Base-by-base conservation (phyloP, 2,329 filamentous ascomycete species). In the Pyrenophora tritici-repentis region DNA sequence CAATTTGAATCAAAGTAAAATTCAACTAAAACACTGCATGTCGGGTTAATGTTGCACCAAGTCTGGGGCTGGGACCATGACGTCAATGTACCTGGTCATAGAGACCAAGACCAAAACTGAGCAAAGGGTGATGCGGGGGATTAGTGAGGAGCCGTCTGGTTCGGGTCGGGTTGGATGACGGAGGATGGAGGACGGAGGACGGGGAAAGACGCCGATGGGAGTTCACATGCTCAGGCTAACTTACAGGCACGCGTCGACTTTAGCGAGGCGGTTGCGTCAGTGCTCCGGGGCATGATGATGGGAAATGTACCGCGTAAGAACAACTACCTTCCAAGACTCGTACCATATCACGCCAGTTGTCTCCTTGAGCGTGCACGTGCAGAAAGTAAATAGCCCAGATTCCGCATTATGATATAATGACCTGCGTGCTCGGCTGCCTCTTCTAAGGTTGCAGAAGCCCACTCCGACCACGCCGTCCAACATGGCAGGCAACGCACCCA, bases 251-350 rank as follows among this genome's bases (percentile, higher is more conserved):
- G 44, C 48, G 49, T 48, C 54, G 36, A 48, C 18, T 49, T 55
- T 62, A 62, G 64, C 64, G 64, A 55, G 47, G 48, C 59, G 38
- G 48, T 57, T 67, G 66, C 66, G 66, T 68, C 66, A 68, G 61
- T 62, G 59, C 60, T 62, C 53, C 35, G 46, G 47, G 53, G 51
- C 53, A 51, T 45, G 53, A 59, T 56, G 32, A 31, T 12, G 48
- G 26, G 48, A 55, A 53, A 35, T 34, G 38, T 53, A 52, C 46
- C 51, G 37, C 47, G 45, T 44, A 32, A 48, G 37, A 52, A 45
- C 46, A 56, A 58, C 49, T 47, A 29, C 38, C 55, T 20, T 42
- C 38, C 46, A 47, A 63, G 61, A 59, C 61, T 65, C 14, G 64
- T 53, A 55, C 48, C 12, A 12, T 33, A 18, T 41, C 36, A 32